Percentiles rank a stretch among this genome's conserved stretches.
Conservation (phyloP, 2,329 filamentous ascomycete genomes). For the Colletotrichum neosansevieriae region DNA sequence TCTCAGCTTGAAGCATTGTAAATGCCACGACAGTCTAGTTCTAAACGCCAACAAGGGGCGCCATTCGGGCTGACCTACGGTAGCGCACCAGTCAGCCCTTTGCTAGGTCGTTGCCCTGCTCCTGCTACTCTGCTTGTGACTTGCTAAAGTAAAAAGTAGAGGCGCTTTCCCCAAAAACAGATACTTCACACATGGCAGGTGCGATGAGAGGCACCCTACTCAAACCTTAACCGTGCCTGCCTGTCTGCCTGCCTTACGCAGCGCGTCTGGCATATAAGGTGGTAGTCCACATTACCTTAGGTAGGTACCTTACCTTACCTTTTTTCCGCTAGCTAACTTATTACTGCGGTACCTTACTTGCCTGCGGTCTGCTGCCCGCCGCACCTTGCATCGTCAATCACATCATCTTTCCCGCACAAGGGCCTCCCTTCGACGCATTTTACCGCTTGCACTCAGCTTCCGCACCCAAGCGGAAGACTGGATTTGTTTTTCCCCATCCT, state of each 20-base stretch:
- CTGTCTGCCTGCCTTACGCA: not conserved
- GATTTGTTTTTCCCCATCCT: slow-evolving; percentile 34
- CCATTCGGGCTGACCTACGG: not conserved
- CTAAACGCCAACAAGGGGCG: not conserved
- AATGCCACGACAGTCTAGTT: not conserved
- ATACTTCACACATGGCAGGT: slow-evolving; percentile 29
- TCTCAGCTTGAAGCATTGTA: too few relatives aligned
- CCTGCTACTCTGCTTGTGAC: not conserved
- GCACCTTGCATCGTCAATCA: slow-evolving; percentile 7
- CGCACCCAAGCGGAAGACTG: slow-evolving; percentile 2
- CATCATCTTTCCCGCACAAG: slow-evolving; percentile 26
- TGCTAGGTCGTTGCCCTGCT: not conserved
- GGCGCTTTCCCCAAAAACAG: not conserved
- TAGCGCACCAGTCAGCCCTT: slow-evolving; percentile 16
- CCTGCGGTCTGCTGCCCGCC: too few relatives aligned
- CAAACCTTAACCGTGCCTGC: slow-evolving; percentile 30
- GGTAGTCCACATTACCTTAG: slow-evolving; percentile 17
- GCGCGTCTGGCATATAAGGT: slow-evolving; percentile 22
- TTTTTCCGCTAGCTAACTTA: not conserved
- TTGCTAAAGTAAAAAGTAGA: not conserved
- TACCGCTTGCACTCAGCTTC: slow-evolving; percentile 3
- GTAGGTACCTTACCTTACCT: slow-evolving; percentile 15
- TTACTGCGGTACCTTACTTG: not conserved
- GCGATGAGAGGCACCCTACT: slow-evolving; percentile 17
- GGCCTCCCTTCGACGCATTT: slow-evolving; percentile 22